These are phyloP conservation scores for Backusella psychrophila DNA, from an alignment of 192 early-diverging fungal species.

Conservation along the genomic window DNA sequence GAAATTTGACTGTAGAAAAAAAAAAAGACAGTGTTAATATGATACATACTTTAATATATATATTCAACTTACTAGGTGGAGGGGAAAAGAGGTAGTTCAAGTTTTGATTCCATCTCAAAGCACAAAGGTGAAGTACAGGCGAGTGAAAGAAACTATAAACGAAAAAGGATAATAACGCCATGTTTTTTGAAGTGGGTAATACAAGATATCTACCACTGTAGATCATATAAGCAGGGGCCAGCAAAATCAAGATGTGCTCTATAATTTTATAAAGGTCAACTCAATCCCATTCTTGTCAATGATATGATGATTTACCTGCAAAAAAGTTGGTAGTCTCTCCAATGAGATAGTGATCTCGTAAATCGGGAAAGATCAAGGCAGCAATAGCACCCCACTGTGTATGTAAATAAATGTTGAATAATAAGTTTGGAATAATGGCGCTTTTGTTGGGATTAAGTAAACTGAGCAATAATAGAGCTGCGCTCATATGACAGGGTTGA, in stretches of 20 bases:
- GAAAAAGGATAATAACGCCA: slow-evolving; percentile 51
- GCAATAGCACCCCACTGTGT: slow-evolving; percentile 55
- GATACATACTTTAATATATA: neutral
- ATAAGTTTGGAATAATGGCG: slow-evolving; percentile 33
- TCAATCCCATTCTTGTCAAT: neutral
- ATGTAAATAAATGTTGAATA: slow-evolving; percentile 58
- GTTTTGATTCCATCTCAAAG: slow-evolving; percentile 44
- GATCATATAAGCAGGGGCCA: slow-evolving; percentile 51
- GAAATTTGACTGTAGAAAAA: slow-evolving; percentile 15
- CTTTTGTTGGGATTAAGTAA: slow-evolving; percentile 41
- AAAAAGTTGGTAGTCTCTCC: slow-evolving; percentile 54
- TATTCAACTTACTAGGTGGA: slow-evolving; percentile 43
- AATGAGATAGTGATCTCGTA: slow-evolving; percentile 44
- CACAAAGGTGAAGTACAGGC: slow-evolving; percentile 38
- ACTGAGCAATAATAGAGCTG: slow-evolving; percentile 40
- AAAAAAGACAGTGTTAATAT: neutral
- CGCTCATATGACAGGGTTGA: slow-evolving; percentile 60
- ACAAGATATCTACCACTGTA: slow-evolving; percentile 52
- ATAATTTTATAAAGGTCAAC: neutral
- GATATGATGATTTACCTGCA: slow-evolving; percentile 31
- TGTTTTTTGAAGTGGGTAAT: slow-evolving; percentile 40
- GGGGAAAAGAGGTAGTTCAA: slow-evolving; percentile 54
- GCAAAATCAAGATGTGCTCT: slow-evolving; percentile 48
- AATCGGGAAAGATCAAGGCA: slow-evolving; percentile 48
- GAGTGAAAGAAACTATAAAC: slow-evolving; percentile 54